A percentile compares a stretch with the other conserved stretches of the same genome.
phyloP scores from a whole-genome alignment of 2,329 filamentous ascomycete species.

The Microcera coccophila region DNA sequence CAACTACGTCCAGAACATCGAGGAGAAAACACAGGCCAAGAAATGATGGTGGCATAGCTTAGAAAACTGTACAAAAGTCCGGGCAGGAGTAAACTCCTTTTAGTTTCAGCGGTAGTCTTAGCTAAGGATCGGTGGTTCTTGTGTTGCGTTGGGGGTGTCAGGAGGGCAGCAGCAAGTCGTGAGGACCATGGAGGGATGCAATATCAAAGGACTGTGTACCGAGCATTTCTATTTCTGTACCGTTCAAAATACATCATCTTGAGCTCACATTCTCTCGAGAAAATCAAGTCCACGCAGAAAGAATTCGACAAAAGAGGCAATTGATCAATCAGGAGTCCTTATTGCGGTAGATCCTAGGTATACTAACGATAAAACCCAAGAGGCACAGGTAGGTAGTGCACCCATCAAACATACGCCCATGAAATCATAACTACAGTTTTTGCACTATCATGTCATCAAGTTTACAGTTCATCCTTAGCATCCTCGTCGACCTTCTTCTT shows the following conservation, averaged over 20 bases:
- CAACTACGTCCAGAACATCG: conserved; percentile 75
- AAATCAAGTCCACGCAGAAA: background rate
- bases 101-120: too few species aligned
- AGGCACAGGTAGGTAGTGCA: conserved; percentile 22
- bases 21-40: conserved; percentile 71
- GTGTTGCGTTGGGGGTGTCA: too few species aligned
- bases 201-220: too few species aligned
- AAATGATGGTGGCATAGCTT: conserved; percentile 48
- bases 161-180: too few species aligned
- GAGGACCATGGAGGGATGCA: too few species aligned
- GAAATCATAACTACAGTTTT: conserved; percentile 33
- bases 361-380: conserved; percentile 23
- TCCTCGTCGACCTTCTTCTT: conserved; percentile 47
- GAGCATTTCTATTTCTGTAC: conserved; percentile 14
- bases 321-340: conserved; percentile 23
- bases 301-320: background rate
- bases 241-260: conserved; percentile 1
- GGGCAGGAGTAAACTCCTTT: conserved; percentile 5
- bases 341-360: conserved; percentile 23
- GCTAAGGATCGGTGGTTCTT: too few species aligned
- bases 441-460: conserved; percentile 24
- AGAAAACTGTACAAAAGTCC: conserved; percentile 18
- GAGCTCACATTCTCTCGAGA: background rate
- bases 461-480: conserved; percentile 74
- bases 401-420: conserved; percentile 31